Percentiles rank a stretch among this genome's conserved stretches.
Evolutionary conservation across 306 rosid species (phyloP).

Genomic region (Rosa multiflora): DNA sequence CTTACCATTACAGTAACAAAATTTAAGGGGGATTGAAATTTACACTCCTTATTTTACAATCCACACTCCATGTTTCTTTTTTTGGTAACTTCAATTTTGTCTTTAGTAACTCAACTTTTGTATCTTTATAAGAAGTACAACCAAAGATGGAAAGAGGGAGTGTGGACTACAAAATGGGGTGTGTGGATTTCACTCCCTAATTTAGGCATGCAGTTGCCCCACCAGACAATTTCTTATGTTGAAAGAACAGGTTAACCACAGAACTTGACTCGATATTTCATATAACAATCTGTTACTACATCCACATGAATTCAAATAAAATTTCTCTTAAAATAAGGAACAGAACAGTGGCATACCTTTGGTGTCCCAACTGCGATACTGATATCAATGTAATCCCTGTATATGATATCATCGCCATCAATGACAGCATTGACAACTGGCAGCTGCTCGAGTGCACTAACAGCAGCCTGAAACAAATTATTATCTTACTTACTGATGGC

Average conservation of each 20-base stretch:
- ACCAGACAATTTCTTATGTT: neutral
- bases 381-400: slow-evolving; percentile 62
- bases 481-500: neutral
- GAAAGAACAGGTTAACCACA: neutral
- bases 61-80: too few relatives aligned
- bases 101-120: too few relatives aligned
- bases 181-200: neutral
- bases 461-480: slow-evolving; percentile 52
- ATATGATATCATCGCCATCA: slow-evolving; percentile 68
- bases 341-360: slow-evolving; percentile 35
- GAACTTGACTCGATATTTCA: neutral
- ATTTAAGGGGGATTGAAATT: neutral
- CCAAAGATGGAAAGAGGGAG: too few relatives aligned
- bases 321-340: neutral
- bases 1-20: neutral
- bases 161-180: too few relatives aligned
- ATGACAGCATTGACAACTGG: slow-evolving; percentile 63
- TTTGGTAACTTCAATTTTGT: too few relatives aligned
- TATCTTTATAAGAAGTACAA: too few relatives aligned
- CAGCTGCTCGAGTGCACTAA: slow-evolving; percentile 56
- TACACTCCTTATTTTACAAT: too few relatives aligned
- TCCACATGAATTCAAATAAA: neutral
- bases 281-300: neutral
- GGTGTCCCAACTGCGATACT: slow-evolving; percentile 66
- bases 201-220: neutral